Conservation (phyloP, 1,284 basidiomycete species). For the Austroboletus niveus region DNA sequence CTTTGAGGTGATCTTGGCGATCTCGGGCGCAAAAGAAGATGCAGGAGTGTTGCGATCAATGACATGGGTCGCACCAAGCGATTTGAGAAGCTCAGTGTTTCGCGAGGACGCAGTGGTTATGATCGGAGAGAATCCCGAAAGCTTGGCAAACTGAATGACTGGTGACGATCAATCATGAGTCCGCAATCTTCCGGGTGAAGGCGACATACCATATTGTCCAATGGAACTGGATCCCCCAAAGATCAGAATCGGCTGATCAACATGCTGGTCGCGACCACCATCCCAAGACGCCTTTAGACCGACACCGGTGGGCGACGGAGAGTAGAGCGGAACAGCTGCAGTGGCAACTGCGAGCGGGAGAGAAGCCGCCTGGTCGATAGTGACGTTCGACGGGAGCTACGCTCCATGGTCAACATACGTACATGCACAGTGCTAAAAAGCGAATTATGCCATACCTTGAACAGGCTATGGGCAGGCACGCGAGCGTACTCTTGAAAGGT, state of each 20-base stretch:
- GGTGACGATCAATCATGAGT: background rate
- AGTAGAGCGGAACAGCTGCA: slow-evolving; percentile 17
- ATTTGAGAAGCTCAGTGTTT: slow-evolving; percentile 33
- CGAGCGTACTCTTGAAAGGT: slow-evolving; percentile 36
- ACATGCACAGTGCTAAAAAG: no score
- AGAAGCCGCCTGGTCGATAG: slow-evolving; percentile 26
- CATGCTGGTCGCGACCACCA: slow-evolving; percentile 18
- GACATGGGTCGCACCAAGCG: slow-evolving; percentile 35
- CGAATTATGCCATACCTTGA: no score
- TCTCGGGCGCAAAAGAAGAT: slow-evolving; percentile 10
- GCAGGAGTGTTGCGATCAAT: slow-evolving; percentile 27
- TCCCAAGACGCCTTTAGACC: slow-evolving; percentile 27
- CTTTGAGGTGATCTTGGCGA: slow-evolving; percentile 9
- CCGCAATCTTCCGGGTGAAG: no score
- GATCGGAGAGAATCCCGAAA: slow-evolving; percentile 32
- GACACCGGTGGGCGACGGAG: slow-evolving; percentile 17
- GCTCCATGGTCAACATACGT: no score
- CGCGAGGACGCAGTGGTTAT: slow-evolving; percentile 34
- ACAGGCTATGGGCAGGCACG: slow-evolving; percentile 15
- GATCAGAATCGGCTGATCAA: slow-evolving; percentile 32
- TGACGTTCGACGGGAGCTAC: slow-evolving; percentile 21
- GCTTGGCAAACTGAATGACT: slow-evolving; percentile 36
- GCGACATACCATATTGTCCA: slow-evolving; percentile 34
- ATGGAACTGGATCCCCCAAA: slow-evolving; percentile 37
- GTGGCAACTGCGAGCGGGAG: slow-evolving; percentile 15